Conservation (phyloP, 2,329 filamentous ascomycete species). For the Cytospora piceicola region DNA sequence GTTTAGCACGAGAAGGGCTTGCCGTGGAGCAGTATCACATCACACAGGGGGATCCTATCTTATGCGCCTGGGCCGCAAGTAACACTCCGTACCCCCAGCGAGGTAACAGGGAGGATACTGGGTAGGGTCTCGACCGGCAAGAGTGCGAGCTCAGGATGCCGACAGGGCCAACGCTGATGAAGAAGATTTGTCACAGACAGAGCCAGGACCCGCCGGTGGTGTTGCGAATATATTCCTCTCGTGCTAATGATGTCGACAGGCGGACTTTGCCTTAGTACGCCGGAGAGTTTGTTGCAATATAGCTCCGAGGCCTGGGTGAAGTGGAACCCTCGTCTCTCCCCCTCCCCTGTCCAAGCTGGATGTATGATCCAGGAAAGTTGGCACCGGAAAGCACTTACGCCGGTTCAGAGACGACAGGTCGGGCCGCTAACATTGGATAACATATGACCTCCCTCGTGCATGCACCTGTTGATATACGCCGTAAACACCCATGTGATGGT, state of each 20-base stretch:
- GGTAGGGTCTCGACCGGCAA: conserved; percentile 15
- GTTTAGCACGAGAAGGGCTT: conserved; percentile 14
- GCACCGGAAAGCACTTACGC: not conserved
- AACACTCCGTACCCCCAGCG: conserved; percentile 18
- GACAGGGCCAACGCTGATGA: conserved; percentile 13
- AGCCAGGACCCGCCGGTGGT: conserved; percentile 21
- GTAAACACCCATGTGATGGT: not conserved
- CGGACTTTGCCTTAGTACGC: conserved; percentile 1
- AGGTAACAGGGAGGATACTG: conserved; percentile 12
- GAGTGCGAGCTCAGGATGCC: conserved; percentile 5
- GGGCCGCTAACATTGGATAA: not conserved
- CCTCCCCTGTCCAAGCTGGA: not conserved
- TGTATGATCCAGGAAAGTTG: not conserved
- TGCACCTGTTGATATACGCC: not conserved
- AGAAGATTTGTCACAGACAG: not conserved
- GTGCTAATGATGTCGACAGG: conserved; percentile 9
- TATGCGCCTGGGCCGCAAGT: conserved; percentile 14
- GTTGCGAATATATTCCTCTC: conserved; percentile 26
- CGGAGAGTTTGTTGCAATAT: conserved; percentile 6
- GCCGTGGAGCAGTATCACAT: conserved; percentile 23
- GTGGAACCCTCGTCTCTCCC: too few relatives aligned
- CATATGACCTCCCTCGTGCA: not conserved
- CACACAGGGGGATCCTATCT: conserved; percentile 18
- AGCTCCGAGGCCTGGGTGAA: not conserved
- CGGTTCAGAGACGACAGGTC: not conserved